These are phyloP conservation scores for Lipomyces japonicus DNA, from an alignment of 805 yeast species.

Conservation along the genomic window DNA sequence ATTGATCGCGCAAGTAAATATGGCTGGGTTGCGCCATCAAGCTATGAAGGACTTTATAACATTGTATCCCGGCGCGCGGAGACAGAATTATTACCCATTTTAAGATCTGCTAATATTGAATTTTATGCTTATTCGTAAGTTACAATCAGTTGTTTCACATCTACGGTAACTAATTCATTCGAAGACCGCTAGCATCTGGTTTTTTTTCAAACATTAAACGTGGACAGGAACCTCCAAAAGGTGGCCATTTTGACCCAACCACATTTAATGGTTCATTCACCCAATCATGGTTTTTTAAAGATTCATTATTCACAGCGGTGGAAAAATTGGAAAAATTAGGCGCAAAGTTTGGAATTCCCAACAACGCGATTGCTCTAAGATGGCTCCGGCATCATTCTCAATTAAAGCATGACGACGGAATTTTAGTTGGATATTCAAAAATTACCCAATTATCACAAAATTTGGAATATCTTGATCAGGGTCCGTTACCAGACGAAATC, in stretches of 20 bases:
- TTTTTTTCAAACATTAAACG: slow-evolving; percentile 23
- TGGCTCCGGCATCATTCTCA: slow-evolving; percentile 26
- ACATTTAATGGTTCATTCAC: slow-evolving; percentile 15
- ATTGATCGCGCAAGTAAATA: slow-evolving; percentile 12
- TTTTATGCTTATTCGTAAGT: slow-evolving; percentile 33
- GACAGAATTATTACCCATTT: slow-evolving; percentile 29
- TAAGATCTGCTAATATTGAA: slow-evolving; percentile 27
- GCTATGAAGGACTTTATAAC: slow-evolving; percentile 34
- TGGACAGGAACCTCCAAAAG: slow-evolving; percentile 10
- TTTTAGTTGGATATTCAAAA: slow-evolving; percentile 14
- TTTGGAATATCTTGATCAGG: slow-evolving; percentile 26
- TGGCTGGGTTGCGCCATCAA: slow-evolving; percentile 27
- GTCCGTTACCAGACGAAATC: slow-evolving; percentile 29
- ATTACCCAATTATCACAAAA: slow-evolving; percentile 15
- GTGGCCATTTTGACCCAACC: slow-evolving; percentile 17
- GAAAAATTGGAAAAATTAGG: slow-evolving; percentile 13
- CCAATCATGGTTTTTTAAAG: slow-evolving; percentile 16
- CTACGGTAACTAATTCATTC: not conserved
- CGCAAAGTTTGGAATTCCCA: slow-evolving; percentile 11
- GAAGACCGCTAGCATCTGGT: slow-evolving; percentile 20
- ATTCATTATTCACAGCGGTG: slow-evolving; percentile 17
- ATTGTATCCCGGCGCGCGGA: slow-evolving; percentile 31
- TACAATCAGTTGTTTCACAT: not conserved
- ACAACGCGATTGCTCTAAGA: slow-evolving; percentile 21
- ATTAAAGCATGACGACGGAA: slow-evolving; percentile 16